Percentiles rank a stretch among this genome's conserved stretches.
Evolutionary conservation across 1,284 basidiomycete genomes (phyloP).

Genomic region (Cutaneotrichosporon mucoides): DNA sequence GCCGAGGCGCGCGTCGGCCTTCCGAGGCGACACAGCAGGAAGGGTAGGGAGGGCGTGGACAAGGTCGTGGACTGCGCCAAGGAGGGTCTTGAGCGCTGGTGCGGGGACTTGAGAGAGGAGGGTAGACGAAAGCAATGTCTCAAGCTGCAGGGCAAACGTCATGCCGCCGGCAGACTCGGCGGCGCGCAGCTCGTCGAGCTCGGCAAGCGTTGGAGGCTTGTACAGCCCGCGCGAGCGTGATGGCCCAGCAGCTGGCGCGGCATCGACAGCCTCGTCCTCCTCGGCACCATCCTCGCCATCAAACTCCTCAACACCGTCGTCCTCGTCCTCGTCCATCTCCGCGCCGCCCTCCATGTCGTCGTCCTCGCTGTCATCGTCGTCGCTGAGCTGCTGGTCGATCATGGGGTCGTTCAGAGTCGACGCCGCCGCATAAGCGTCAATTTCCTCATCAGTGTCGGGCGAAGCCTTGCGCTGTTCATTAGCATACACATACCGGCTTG

Average conservation of each 20-base stretch:
- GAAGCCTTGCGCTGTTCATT: constrained; percentile 8
- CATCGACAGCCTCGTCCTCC: constrained; percentile 32
- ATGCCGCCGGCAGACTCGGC: constrained; percentile 35
- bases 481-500: neutral
- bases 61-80: constrained; percentile 72
- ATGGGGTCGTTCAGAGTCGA: constrained; percentile 21
- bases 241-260: constrained; percentile 29
- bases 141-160: constrained; percentile 55
- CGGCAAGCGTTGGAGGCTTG: constrained; percentile 56
- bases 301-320: constrained; percentile 33
- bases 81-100: constrained; percentile 60
- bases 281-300: constrained; percentile 30
- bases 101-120: constrained; percentile 56
- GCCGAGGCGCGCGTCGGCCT: constrained; percentile 61
- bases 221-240: constrained; percentile 43
- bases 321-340: constrained; percentile 32
- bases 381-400: constrained; percentile 20
- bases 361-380: constrained; percentile 21
- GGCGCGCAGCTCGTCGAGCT: constrained; percentile 57
- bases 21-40: constrained; percentile 58
- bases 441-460: constrained; percentile 23
- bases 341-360: constrained; percentile 13
- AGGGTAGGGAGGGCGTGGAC: constrained; percentile 56
- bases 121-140: constrained; percentile 71
- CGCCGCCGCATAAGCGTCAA: constrained; percentile 12